Conservation (phyloP, 2,329 filamentous ascomycete genomes). For the Fusarium subtropicale region DNA sequence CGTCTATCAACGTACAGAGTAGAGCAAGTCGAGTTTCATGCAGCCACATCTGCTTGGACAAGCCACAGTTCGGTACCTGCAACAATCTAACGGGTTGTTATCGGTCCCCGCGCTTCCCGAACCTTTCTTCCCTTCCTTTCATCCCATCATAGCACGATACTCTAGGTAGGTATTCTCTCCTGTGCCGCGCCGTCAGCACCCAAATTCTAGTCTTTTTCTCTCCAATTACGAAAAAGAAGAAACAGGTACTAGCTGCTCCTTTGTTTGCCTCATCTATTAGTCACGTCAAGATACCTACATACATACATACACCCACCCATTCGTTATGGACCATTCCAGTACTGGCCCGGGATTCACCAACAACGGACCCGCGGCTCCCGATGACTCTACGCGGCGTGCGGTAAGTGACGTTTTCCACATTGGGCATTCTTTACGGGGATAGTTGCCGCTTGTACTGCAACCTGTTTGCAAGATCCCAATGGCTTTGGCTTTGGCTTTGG, state of each 20-base stretch:
- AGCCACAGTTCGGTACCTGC: constrained; percentile 14
- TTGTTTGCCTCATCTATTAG: not conserved
- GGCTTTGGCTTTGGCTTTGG: not conserved
- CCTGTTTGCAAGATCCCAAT: not conserved
- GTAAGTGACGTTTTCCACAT: constrained; percentile 48
- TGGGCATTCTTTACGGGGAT: constrained; percentile 3
- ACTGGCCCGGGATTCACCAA: constrained; percentile 21
- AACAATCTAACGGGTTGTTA: not conserved
- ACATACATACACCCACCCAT: not conserved
- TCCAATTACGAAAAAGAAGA: not conserved
- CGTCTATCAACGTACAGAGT: too few relatives aligned
- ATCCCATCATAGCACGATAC: constrained; percentile 2
- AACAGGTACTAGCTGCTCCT: not conserved
- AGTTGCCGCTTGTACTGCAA: not conserved
- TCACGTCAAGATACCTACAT: not conserved
- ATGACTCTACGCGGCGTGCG: constrained; percentile 53
- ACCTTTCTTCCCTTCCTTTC: constrained; percentile 7
- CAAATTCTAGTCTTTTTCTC: not conserved
- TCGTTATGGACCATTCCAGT: constrained; percentile 36
- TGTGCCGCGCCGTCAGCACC: constrained; percentile 10
- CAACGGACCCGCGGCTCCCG: constrained; percentile 50
- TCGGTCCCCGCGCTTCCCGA: constrained; percentile 36
- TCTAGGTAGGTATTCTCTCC: not conserved
- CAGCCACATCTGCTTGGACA: constrained; percentile 19
- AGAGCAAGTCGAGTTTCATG: not conserved